phyloP scores from a whole-genome alignment of 495 filamentous ascomycete species.

The Pseudomonodictys pantanalensis region DNA sequence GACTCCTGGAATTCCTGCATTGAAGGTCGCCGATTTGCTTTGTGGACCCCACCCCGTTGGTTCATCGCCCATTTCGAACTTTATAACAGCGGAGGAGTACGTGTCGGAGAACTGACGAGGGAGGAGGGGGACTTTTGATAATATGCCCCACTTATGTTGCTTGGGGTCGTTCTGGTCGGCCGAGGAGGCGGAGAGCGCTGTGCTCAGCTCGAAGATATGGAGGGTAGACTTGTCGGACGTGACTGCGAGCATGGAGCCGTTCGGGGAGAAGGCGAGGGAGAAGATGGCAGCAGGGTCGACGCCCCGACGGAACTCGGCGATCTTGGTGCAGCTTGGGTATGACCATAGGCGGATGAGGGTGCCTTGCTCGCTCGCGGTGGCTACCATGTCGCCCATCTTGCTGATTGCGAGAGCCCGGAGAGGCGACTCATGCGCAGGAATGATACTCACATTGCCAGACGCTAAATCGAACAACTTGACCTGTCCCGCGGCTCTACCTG shows the following conservation, averaged over 20 bases:
- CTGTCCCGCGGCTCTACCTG: constrained; percentile 79
- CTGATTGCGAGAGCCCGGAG: constrained; percentile 79
- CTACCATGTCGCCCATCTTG: constrained; percentile 74
- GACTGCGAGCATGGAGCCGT: constrained; percentile 72
- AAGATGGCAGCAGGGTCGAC: constrained; percentile 85
- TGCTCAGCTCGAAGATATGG: constrained; percentile 80
- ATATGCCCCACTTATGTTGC: constrained; percentile 67
- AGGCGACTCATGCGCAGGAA: constrained; percentile 81
- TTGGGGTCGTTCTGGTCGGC: constrained; percentile 18
- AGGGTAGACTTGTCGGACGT: constrained; percentile 97
- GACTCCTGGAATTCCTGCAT: constrained; percentile 38
- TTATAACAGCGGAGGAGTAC: constrained; percentile 71
- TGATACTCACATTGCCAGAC: constrained; percentile 85
- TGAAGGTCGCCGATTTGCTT: constrained; percentile 25
- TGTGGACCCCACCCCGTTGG: constrained; percentile 33
- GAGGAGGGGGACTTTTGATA: constrained; percentile 73
- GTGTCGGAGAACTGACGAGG: constrained; percentile 78
- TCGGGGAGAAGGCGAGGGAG: constrained; percentile 81
- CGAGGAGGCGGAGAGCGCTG: background rate
- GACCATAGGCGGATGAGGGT: constrained; percentile 84
- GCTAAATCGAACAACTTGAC: constrained; percentile 85
- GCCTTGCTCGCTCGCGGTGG: constrained; percentile 87
- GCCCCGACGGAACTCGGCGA: constrained; percentile 82
- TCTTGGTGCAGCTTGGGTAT: constrained; percentile 69
- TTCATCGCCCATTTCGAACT: constrained; percentile 79